Evolutionary conservation across 2,329 filamentous ascomycete species (phyloP), one percentile per base, ranked within the genome.

Genomic region (Trichocomaceae sp.): DNA sequence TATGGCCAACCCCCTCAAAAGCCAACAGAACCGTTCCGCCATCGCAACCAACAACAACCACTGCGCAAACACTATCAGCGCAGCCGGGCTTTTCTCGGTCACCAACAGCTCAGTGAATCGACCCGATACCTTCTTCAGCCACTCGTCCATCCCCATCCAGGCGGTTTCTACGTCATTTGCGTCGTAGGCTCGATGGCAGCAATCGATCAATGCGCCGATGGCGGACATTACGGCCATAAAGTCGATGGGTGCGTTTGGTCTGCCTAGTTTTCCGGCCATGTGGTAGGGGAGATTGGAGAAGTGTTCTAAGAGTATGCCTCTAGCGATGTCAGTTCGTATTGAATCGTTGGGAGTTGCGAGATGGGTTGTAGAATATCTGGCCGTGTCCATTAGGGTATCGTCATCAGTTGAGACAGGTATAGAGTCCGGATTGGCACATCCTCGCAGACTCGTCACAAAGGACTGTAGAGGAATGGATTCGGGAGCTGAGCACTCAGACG

Each of bases 221-320:
- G 52, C 52, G 7, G 46, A 50, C 26, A 55, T 20, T n/a, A 44
- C 23, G 5, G 47, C 52, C 39, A 49, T 17, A 19, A 46, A 41
- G 29, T 55, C 52, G n/a, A 12, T 7, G n/a, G 26, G 8, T 9
- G 6, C n/a, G 26, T 50, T 20, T 26, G 52, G 52, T 50, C 31
- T 55, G 6, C 47, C 47, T n/a, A 55, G 20, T 55, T 37, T 44
- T 20, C 22, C 31, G n/a, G 52, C 47, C 52, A 55, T 50, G 15
- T 31, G 52, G n/a, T 48, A 46, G 29, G 52, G 52, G 2, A 55
- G 47, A 15, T 19, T 37, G 13, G 5, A 35, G 35, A 55, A 33
- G 22, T 46, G 37, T 9, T 39, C 29, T 19, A 50, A 5, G 9
- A 50, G 19, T 4, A 19, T 7, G 19, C 15, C 4, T 7, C 4